Percentiles rank a stretch among this genome's conserved stretches.
These are phyloP conservation scores for Pochonia chlamydosporia DNA, from an alignment of 2,329 filamentous ascomycete genomes.

Conservation along the genomic window DNA sequence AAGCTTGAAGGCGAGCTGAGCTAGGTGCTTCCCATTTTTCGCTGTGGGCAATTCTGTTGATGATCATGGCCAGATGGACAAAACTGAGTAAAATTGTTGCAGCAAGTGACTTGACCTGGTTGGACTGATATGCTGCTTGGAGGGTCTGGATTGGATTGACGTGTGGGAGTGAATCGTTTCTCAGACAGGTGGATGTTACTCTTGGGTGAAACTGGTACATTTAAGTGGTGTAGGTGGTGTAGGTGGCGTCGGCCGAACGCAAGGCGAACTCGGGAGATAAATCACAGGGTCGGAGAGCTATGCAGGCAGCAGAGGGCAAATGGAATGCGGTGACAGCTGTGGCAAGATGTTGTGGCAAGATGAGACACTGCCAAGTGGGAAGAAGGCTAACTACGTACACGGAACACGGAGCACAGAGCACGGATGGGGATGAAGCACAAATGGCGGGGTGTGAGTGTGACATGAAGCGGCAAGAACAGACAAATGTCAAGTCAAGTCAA, in stretches of 20 bases:
- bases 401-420: too few relatives aligned
- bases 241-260: not conserved
- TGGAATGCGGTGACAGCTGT: not conserved
- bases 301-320: not conserved
- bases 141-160: not conserved
- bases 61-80: not conserved
- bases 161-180: not conserved
- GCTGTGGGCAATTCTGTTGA: not conserved
- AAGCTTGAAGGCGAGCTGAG: too few relatives aligned
- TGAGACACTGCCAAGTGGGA: constrained; percentile 4
- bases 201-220: not conserved
- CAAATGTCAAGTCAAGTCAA: too few relatives aligned
- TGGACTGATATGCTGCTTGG: not conserved
- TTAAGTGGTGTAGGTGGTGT: too few relatives aligned
- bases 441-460: too few relatives aligned
- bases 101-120: not conserved
- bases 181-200: not conserved
- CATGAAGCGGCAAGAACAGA: not conserved
- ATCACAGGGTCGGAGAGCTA: not conserved
- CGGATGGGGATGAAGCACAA: not conserved
- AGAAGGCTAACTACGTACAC: not conserved
- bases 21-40: not conserved
- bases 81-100: not conserved
- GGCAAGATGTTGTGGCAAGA: not conserved
- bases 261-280: not conserved